These are phyloP conservation scores for Polytrichum formosum DNA, from an alignment of 225 moss, liverwort and hornwort genomes.

Conservation along the genomic window DNA sequence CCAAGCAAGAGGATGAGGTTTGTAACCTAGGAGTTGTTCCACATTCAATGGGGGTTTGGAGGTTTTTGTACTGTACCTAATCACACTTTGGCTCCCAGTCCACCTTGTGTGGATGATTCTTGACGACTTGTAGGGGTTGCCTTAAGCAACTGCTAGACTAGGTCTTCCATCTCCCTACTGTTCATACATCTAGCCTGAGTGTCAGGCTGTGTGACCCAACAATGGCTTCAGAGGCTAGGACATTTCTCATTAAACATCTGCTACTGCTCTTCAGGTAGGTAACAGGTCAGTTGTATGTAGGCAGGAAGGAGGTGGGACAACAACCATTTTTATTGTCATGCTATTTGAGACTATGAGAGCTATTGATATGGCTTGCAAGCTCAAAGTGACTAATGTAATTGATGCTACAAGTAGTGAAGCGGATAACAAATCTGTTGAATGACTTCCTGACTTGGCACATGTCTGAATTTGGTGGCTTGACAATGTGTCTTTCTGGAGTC, in stretches of 20 bases:
- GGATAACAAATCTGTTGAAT: too few species aligned
- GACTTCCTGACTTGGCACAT: too few species aligned
- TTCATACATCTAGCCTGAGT: slow-evolving; percentile 39
- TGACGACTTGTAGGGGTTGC: slow-evolving; percentile 27
- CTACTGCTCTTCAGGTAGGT: slow-evolving; percentile 18
- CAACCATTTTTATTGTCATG: slow-evolving; percentile 20
- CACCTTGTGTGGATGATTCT: slow-evolving; percentile 27
- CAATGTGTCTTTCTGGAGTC: too few species aligned
- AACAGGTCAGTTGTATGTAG: slow-evolving; percentile 2
- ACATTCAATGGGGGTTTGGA: slow-evolving; percentile 2
- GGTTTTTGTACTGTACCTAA: slow-evolving; percentile 12
- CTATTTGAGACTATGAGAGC: slow-evolving; percentile 14
- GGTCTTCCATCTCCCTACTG: slow-evolving; percentile 18
- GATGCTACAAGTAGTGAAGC: slow-evolving; percentile 7
- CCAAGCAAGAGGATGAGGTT: slow-evolving; percentile 12
- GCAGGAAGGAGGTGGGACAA: slow-evolving; percentile 10
- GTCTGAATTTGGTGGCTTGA: too few species aligned
- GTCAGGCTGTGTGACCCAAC: slow-evolving; percentile 22
- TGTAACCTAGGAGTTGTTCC: slow-evolving; percentile 8
- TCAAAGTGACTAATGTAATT: slow-evolving; percentile 23
- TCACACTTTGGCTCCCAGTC: slow-evolving; percentile 22
- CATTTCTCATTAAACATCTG: slow-evolving; percentile 20
- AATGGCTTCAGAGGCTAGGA: slow-evolving; percentile 23
- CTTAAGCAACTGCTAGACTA: slow-evolving; percentile 15
- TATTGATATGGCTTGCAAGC: slow-evolving; percentile 19